Base-by-base conservation (phyloP, 768 basidiomycete species). In the Boletus subparvulus region DNA sequence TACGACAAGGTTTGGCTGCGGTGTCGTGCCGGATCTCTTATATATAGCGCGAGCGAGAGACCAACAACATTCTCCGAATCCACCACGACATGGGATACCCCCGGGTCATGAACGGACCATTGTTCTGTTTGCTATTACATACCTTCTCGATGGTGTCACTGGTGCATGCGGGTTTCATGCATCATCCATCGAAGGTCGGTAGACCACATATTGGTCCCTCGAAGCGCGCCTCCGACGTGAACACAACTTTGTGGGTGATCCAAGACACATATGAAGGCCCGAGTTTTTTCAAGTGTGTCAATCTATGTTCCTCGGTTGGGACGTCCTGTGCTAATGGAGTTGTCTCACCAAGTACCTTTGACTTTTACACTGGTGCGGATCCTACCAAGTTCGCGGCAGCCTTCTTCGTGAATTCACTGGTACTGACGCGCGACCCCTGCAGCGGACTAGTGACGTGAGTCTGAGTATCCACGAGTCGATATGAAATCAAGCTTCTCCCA, bases 371-470 rank as follows among this genome's bases (percentile, higher is more conserved):
- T 4, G 77, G 74, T 21, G 13, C 64, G 9, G 89, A 91, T 74
- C 88, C 88, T 42, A 91, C 88, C 28, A 77, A 87, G 88, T 56
- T 57, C 35, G 65, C 43, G 33, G 28, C 28, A 56, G 41, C 26
- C 24, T 46, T 47, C 55, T 41, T 56, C 63, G 43, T 45, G 59
- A 43, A 46, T 36, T 32, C 47, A 32, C 41, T 49, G 47, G 51
- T 54, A 64, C 53, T 65, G 52, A 64, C 57, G 17, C 44, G 52
- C 14, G 46, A 35, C 43, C 52, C 44, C 43, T 55, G 32, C 62
- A 92, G 90, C 65, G 90, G 90, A 45, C 77, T 78, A 51, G 89
- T 92, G 53, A 82, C 77, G 88, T 91, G 72, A 60, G 84, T 75
- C n/a, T 44, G 11, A 41, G 33, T 12, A 28, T 36, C 17, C 54